A percentile compares a stretch with the other conserved stretches of the same genome.
Conservation (phyloP, 345 rosid species). For the Psidium friedrichsthalianum region DNA sequence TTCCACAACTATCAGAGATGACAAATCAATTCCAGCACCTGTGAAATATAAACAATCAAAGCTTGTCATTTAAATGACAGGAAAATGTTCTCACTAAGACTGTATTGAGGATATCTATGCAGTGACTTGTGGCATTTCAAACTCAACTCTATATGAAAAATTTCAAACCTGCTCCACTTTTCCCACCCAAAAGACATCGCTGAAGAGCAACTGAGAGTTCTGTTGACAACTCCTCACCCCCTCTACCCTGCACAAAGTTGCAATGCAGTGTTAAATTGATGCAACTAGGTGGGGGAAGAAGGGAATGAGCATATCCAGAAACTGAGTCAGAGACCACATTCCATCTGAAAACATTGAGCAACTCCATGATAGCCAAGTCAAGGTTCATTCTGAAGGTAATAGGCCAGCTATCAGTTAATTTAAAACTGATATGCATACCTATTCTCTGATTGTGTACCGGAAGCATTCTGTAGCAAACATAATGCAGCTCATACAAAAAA, state of each 20-base stretch:
- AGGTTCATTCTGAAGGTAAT: not conserved
- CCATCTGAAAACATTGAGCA: not conserved
- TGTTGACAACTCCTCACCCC: constrained; percentile 77
- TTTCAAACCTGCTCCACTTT: constrained; percentile 76
- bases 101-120: not conserved
- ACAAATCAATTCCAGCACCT: constrained; percentile 79
- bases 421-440: not conserved
- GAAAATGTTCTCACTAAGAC: not conserved
- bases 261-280: not conserved
- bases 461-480: not conserved
- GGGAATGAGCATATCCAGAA: not conserved
- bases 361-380: not conserved
- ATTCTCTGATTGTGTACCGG: not conserved
- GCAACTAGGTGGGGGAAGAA: not conserved
- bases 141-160: not conserved
- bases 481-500: rapidly evolving
- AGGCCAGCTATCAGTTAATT: not conserved
- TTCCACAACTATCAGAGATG: constrained; percentile 64
- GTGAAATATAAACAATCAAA: not conserved
- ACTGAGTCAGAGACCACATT: not conserved
- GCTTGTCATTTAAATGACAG: not conserved
- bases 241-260: constrained; percentile 56
- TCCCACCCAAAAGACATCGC: constrained; percentile 76
- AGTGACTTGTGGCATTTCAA: not conserved
- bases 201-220: constrained; percentile 73